Evolutionary conservation across 1,284 basidiomycete species (phyloP).

Genomic region (Boletellus sp.): DNA sequence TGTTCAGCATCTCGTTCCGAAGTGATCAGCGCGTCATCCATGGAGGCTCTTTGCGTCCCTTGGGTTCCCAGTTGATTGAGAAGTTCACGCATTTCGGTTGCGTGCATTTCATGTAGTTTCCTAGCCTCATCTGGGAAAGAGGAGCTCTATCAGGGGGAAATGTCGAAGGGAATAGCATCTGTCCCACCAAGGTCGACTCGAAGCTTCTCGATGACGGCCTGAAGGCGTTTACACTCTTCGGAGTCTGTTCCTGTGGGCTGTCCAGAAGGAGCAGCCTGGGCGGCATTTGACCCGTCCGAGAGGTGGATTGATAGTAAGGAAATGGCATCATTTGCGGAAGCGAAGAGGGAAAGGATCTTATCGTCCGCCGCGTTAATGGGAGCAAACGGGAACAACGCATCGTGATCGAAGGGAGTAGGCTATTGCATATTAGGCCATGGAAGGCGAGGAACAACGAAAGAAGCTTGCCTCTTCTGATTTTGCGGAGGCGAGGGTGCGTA

Average conservation of each 20-base stretch:
- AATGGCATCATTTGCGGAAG: conserved; percentile 41
- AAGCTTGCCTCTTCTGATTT: conserved; percentile 45
- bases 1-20: conserved; percentile 51
- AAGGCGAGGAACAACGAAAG: conserved; percentile 1
- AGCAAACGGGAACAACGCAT: conserved; percentile 59
- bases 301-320: conserved; percentile 22
- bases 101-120: conserved; percentile 42
- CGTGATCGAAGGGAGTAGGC: conserved; percentile 27
- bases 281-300: conserved; percentile 17
- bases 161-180: not conserved
- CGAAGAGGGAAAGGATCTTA: conserved; percentile 48
- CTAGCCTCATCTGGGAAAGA: conserved; percentile 45
- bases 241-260: conserved; percentile 11
- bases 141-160: conserved; percentile 2
- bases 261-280: conserved; percentile 1
- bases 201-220: conserved; percentile 45
- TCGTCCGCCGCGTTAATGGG: conserved; percentile 51
- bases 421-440: conserved; percentile 18
- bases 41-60: conserved; percentile 31
- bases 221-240: conserved; percentile 46
- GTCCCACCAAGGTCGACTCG: conserved; percentile 56
- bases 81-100: conserved; percentile 46
- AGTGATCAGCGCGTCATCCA: conserved; percentile 50
- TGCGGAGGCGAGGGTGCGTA: conserved; percentile 35
- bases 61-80: conserved; percentile 50